Conservation (phyloP, 2,329 filamentous ascomycete genomes). For the Exophiala xenobiotica region DNA sequence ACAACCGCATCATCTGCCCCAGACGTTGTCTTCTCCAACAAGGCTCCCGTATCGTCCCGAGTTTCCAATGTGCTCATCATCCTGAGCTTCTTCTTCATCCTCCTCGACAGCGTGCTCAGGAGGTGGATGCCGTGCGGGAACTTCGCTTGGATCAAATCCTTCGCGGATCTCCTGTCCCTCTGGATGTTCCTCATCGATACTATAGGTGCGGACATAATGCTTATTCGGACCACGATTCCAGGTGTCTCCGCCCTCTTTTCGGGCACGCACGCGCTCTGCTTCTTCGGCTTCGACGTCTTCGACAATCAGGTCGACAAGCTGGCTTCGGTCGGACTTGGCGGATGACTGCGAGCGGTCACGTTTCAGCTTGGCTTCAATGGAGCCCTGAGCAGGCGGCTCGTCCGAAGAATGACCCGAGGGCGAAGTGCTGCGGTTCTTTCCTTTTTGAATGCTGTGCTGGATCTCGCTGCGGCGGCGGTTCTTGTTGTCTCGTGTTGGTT, state of each 20-base stretch:
- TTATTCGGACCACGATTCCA: conserved; percentile 51
- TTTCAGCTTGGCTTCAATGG: conserved; percentile 25
- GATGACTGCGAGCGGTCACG: conserved; percentile 47
- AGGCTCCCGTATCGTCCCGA: conserved; percentile 22
- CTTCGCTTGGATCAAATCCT: conserved; percentile 29
- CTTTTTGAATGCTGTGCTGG: conserved; percentile 43
- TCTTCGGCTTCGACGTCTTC: conserved; percentile 64
- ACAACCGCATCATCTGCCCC: conserved; percentile 12
- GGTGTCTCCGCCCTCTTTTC: conserved; percentile 61
- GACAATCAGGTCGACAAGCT: conserved; percentile 66
- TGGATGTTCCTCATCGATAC: conserved; percentile 21
- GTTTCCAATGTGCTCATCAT: conserved; percentile 9
- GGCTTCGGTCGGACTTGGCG: conserved; percentile 49
- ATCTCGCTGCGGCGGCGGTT: conserved; percentile 36
- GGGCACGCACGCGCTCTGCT: conserved; percentile 59
- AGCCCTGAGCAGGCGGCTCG: conserved; percentile 33
- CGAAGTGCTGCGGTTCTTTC: conserved; percentile 31
- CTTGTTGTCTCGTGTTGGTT: conserved; percentile 53
- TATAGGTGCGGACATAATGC: conserved; percentile 30
- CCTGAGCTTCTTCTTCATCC: conserved; percentile 25
- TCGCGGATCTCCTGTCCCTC: conserved; percentile 29
- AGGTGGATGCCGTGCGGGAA: conserved; percentile 26
- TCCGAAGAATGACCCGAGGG: conserved; percentile 32
- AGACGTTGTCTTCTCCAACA: conserved; percentile 28
- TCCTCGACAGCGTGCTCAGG: conserved; percentile 30